These are phyloP conservation scores for Pleurotus ostreatus DNA, from an alignment of 768 basidiomycete species.

Conservation along the genomic window DNA sequence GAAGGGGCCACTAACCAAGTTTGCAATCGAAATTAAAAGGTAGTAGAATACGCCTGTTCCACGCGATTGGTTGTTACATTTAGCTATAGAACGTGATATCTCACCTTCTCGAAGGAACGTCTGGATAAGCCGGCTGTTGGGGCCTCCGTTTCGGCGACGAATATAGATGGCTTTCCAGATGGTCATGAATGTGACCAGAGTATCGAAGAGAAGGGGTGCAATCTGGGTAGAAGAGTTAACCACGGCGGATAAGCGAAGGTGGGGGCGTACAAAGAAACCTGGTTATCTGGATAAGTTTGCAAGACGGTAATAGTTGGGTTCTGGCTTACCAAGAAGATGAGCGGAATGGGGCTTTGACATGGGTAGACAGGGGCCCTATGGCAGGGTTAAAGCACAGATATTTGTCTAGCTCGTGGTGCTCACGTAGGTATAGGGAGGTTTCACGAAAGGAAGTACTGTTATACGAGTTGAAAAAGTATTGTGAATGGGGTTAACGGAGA, in stretches of 20 bases:
- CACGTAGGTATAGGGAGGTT: conserved; percentile 43
- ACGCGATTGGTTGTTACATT: background rate
- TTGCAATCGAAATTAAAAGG: conserved; percentile 81
- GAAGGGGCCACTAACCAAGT: conserved; percentile 41
- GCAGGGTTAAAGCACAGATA: too few species aligned
- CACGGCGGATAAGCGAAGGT: background rate
- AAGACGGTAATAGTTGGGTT: conserved; percentile 9
- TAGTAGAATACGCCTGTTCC: conserved; percentile 75
- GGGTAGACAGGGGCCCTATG: conserved; percentile 68
- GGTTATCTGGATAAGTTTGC: background rate
- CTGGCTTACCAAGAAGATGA: conserved; percentile 61
- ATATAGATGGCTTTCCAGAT: conserved; percentile 77
- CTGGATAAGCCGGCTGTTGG: conserved; percentile 76
- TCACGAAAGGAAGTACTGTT: conserved; percentile 62
- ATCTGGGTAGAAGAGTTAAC: conserved; percentile 40
- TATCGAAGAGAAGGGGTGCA: conserved; percentile 78
- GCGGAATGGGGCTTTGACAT: conserved; percentile 81
- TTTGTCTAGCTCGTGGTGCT: too few species aligned
- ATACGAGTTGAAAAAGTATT: background rate
- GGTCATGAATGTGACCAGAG: conserved; percentile 77
- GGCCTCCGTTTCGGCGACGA: conserved; percentile 68
- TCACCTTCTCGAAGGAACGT: conserved; percentile 80
- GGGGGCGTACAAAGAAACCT: conserved; percentile 56
- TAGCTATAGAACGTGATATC: background rate
- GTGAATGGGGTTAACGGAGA: background rate